phyloP scores from a whole-genome alignment of 2,329 filamentous ascomycete species.

The Penicillium sp. region DNA sequence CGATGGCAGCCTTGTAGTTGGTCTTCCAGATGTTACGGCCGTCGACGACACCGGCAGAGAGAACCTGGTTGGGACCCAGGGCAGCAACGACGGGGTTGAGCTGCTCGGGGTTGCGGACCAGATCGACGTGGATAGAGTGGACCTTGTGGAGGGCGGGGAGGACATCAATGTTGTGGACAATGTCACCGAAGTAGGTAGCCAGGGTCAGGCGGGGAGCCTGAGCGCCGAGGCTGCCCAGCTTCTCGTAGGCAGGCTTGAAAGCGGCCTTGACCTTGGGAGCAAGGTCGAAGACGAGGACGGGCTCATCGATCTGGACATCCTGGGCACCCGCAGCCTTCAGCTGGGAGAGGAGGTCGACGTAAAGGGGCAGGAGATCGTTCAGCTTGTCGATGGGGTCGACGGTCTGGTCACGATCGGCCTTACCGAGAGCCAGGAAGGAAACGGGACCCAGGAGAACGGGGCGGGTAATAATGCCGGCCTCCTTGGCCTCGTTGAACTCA shows the following conservation, averaged over 20 bases:
- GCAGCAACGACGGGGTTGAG: slow-evolving; percentile 79
- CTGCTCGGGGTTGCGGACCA: slow-evolving; percentile 98
- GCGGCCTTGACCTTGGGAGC: slow-evolving; percentile 86
- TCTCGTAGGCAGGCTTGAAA: slow-evolving; percentile 97
- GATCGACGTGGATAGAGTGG: slow-evolving; percentile 87
- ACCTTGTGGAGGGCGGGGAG: slow-evolving; percentile 70
- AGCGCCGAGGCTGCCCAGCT: slow-evolving; percentile 67
- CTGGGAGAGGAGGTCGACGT: slow-evolving; percentile 86
- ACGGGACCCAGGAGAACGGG: slow-evolving; percentile 94
- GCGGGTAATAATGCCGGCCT: slow-evolving; percentile 86
- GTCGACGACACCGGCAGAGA: slow-evolving; percentile 95
- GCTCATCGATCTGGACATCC: slow-evolving; percentile 97
- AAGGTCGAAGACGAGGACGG: slow-evolving; percentile 92
- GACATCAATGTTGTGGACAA: slow-evolving; percentile 97
- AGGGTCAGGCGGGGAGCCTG: slow-evolving; percentile 85
- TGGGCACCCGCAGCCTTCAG: slow-evolving; percentile 96
- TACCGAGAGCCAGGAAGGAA: slow-evolving; percentile 95
- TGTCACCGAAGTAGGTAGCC: slow-evolving; percentile 98
- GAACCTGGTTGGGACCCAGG: slow-evolving; percentile 81
- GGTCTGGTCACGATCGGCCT: slow-evolving; percentile 92
- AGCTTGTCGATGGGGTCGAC: slow-evolving; percentile 93
- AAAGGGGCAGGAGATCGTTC: slow-evolving; percentile 89
- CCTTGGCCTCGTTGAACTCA: slow-evolving; percentile 97
- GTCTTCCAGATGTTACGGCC: slow-evolving; percentile 99
- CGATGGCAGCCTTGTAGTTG: slow-evolving; percentile 94